These are phyloP conservation scores for Kurtzmaniella natalensis DNA, from an alignment of 1,139 yeast genomes.

Conservation along the genomic window DNA sequence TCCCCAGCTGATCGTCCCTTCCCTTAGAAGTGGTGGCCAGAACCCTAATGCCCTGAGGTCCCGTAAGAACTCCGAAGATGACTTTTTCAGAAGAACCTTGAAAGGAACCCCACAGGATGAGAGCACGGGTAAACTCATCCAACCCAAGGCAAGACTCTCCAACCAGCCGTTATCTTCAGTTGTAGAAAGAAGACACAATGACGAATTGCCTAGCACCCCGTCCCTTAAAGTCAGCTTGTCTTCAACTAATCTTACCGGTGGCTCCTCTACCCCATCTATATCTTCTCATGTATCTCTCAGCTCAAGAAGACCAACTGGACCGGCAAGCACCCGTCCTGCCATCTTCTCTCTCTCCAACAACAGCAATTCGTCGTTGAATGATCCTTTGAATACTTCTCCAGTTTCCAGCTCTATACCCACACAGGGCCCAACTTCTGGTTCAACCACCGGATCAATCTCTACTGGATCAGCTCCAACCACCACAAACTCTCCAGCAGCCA, in stretches of 20 bases:
- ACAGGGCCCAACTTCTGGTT: too few relatives aligned
- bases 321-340: too few relatives aligned
- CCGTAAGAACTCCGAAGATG: constrained; percentile 2
- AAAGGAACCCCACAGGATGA: too few relatives aligned
- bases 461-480: neutral
- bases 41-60: constrained; percentile 7
- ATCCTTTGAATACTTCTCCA: too few relatives aligned
- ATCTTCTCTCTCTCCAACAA: constrained; percentile 6
- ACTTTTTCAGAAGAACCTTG: constrained; percentile 8
- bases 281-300: too few relatives aligned
- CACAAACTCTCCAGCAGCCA: too few relatives aligned
- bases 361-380: constrained; percentile 1
- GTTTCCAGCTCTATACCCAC: too few relatives aligned
- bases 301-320: too few relatives aligned
- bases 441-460: too few relatives aligned
- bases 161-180: constrained; percentile 20
- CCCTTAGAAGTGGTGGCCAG: constrained; percentile 16
- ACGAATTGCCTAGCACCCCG: constrained; percentile 33
- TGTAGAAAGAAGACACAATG: constrained; percentile 22
- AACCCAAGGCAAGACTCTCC: constrained; percentile 37
- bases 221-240: constrained; percentile 41
- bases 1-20: constrained; percentile 14
- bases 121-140: constrained; percentile 44
- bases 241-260: constrained; percentile 21
- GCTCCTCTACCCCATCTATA: constrained; percentile 5